Evolutionary conservation across 768 basidiomycete species (phyloP).

Genomic region (Neoboletus brunneissimus): DNA sequence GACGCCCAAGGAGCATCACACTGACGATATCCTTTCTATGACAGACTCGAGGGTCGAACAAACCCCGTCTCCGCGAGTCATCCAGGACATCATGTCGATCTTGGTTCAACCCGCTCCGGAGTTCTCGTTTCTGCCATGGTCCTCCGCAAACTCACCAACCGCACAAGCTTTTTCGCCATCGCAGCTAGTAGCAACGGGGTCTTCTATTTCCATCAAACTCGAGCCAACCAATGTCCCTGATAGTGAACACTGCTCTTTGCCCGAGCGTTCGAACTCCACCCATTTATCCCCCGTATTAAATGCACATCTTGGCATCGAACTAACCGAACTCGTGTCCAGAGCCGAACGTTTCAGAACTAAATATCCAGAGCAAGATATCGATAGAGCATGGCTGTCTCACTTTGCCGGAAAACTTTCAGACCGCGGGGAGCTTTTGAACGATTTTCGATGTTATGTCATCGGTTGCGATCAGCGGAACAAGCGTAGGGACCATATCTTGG

Average conservation of each 20-base stretch:
- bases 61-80: constrained; percentile 28
- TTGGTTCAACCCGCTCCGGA: constrained; percentile 20
- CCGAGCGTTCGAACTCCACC: constrained; percentile 1
- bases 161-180: neutral
- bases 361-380: constrained; percentile 57
- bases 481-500: constrained; percentile 69
- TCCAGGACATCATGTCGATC: constrained; percentile 33
- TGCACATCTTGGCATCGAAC: constrained; percentile 58
- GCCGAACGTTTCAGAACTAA: constrained; percentile 53
- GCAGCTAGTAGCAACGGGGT: neutral
- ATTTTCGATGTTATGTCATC: constrained; percentile 66
- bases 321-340: constrained; percentile 52
- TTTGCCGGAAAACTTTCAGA: constrained; percentile 66
- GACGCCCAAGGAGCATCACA: neutral
- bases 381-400: constrained; percentile 61
- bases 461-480: constrained; percentile 70
- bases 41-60: constrained; percentile 2
- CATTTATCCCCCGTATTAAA: constrained; percentile 52
- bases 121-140: constrained; percentile 5
- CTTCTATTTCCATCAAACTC: neutral
- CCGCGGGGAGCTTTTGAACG: constrained; percentile 52
- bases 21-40: neutral
- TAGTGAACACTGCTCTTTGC: neutral
- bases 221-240: neutral
- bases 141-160: constrained; percentile 1